A percentile compares a stretch with the other conserved stretches of the same genome.
phyloP scores from a whole-genome alignment of 805 yeast genomes.

The Kodamaea lidongshanica region DNA sequence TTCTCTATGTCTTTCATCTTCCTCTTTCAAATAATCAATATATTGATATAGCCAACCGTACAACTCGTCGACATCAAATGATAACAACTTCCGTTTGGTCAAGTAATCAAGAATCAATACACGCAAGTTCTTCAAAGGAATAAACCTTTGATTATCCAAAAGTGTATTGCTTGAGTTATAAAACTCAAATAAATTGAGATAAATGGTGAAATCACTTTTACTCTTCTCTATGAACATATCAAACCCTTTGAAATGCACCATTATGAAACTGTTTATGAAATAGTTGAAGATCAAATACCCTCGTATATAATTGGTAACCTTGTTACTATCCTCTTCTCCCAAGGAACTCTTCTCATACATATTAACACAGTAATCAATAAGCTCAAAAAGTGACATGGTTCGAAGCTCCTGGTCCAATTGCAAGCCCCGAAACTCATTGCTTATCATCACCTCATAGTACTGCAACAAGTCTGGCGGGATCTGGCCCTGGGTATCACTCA shows the following conservation, averaged over 20 bases:
- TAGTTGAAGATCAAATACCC: conserved; percentile 39
- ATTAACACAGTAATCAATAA: conserved; percentile 35
- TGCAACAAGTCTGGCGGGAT: conserved; percentile 10
- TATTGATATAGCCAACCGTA: conserved; percentile 36
- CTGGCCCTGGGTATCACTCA: too few species aligned
- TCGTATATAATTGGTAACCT: conserved; percentile 20
- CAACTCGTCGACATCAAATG: conserved; percentile 30
- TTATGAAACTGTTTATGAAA: conserved; percentile 37
- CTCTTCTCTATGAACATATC: conserved; percentile 31
- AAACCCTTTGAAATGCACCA: conserved; percentile 39
- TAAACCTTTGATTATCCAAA: conserved; percentile 8
- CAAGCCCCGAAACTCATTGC: conserved; percentile 31
- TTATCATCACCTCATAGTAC: conserved; percentile 22
- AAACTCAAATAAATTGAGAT: conserved; percentile 37
- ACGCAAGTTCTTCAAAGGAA: conserved; percentile 18
- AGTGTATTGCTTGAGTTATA: conserved; percentile 24
- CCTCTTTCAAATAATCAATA: conserved; percentile 29
- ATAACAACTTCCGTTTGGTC: conserved; percentile 21
- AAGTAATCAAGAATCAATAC: conserved; percentile 25
- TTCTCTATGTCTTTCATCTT: conserved; percentile 13
- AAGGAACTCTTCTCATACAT: conserved; percentile 29
- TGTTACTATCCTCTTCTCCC: conserved; percentile 1
- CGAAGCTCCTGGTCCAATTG: conserved; percentile 28
- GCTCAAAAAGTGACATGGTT: conserved; percentile 33
- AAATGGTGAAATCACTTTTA: conserved; percentile 36